Evolutionary conservation across 768 basidiomycete species (phyloP).

Genomic region (Boletus edulis): DNA sequence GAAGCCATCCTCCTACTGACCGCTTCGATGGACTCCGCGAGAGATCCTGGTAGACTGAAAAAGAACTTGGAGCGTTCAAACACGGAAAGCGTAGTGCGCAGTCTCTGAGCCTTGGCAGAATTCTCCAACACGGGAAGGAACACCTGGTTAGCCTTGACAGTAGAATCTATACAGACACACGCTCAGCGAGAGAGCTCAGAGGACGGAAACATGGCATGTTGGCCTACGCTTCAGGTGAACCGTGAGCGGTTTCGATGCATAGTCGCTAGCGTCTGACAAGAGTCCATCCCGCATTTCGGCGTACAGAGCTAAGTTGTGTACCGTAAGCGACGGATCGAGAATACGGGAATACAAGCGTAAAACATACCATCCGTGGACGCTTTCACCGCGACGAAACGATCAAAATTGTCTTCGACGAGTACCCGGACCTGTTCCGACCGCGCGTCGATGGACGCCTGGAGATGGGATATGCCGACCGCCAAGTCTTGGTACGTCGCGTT

Average conservation of each 20-base stretch:
- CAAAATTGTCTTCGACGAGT: conserved; percentile 97
- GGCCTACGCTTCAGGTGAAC: conserved; percentile 81
- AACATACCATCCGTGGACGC: conserved; percentile 87
- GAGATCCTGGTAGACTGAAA: conserved; percentile 93
- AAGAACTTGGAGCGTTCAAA: conserved; percentile 98
- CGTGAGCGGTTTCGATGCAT: conserved; percentile 76
- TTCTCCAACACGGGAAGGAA: conserved; percentile 97
- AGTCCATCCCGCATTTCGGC: conserved; percentile 92
- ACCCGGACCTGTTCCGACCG: conserved; percentile 93
- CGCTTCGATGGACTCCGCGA: conserved; percentile 86
- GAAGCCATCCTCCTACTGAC: conserved; percentile 41
- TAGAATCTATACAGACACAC: conserved; percentile 56
- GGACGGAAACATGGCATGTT: neutral
- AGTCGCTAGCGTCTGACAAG: conserved; percentile 71
- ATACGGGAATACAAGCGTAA: conserved; percentile 1
- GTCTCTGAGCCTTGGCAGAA: conserved; percentile 87
- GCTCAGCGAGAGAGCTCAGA: conserved; percentile 2
- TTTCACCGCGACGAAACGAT: conserved; percentile 96
- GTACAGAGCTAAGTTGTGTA: conserved; percentile 50
- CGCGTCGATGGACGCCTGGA: conserved; percentile 80
- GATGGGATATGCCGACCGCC: conserved; percentile 67
- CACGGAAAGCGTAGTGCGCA: conserved; percentile 89
- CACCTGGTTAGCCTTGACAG: conserved; percentile 90
- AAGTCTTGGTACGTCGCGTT: conserved; percentile 95
- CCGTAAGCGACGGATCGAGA: neutral